phyloP scores from a whole-genome alignment of 2,329 filamentous ascomycete species.

The Arthrobotrys conoides region DNA sequence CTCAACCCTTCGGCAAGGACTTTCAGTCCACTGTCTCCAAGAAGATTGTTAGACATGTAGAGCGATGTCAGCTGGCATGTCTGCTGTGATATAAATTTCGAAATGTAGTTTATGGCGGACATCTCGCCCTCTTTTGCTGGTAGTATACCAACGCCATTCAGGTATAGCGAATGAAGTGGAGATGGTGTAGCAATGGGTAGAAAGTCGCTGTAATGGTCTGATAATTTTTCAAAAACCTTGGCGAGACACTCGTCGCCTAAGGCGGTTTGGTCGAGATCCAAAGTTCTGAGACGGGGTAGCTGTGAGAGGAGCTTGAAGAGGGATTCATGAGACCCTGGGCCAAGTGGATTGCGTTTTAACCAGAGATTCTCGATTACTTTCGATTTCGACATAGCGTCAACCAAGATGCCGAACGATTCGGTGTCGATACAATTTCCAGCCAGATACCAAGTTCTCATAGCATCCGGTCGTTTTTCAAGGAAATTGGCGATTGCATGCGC shows the following conservation, averaged over 20 bases:
- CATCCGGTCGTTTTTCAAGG: constrained; percentile 68
- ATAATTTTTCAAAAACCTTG: constrained; percentile 68
- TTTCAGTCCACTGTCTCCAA: constrained; percentile 49
- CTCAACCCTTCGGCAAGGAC: constrained; percentile 42
- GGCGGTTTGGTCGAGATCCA: constrained; percentile 73
- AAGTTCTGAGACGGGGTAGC: constrained; percentile 68
- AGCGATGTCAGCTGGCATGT: constrained; percentile 57
- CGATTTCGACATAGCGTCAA: constrained; percentile 69
- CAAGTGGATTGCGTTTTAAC: constrained; percentile 73
- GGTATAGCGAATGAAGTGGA: constrained; percentile 48
- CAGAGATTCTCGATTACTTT: constrained; percentile 70
- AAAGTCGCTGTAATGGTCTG: constrained; percentile 66
- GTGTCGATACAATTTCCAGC: constrained; percentile 72
- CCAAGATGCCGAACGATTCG: constrained; percentile 68
- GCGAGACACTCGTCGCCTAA: constrained; percentile 70
- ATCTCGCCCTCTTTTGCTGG: constrained; percentile 48
- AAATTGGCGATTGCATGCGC: constrained; percentile 70
- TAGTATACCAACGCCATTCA: constrained; percentile 56
- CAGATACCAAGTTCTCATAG: constrained; percentile 73
- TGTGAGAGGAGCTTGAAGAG: constrained; percentile 69
- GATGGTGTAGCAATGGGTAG: constrained; percentile 57
- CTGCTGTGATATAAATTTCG: constrained; percentile 56
- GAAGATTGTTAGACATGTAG: constrained; percentile 55
- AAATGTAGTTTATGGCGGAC: constrained; percentile 51
- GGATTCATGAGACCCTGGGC: constrained; percentile 66